A percentile compares a stretch with the other conserved stretches of the same genome.
phyloP scores from a whole-genome alignment of 164 flowering plant genomes.

The Stephania yunnanensis region DNA sequence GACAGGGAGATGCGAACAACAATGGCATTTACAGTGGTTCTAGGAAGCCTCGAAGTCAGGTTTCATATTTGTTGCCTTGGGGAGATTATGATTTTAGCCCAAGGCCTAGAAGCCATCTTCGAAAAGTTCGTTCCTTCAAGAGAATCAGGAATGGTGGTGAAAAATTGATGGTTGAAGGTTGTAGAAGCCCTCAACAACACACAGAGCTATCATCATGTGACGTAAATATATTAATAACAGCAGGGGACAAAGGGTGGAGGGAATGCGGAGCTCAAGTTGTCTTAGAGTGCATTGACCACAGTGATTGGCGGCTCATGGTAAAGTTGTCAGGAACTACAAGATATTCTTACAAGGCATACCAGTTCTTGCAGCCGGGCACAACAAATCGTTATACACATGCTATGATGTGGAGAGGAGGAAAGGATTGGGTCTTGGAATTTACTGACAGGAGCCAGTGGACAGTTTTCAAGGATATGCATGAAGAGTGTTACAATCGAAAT shows the following conservation, averaged over 20 bases:
- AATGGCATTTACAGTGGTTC: conserved; percentile 57
- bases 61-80: conserved; percentile 59
- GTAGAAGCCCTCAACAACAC: conserved; percentile 40
- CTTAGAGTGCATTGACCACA: conserved; percentile 63
- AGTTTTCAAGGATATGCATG: conserved; percentile 91
- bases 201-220: conserved; percentile 52
- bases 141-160: conserved; percentile 52
- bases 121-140: conserved; percentile 48
- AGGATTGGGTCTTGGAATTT: conserved; percentile 94
- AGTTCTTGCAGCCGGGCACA: conserved; percentile 81
- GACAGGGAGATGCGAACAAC: conserved; percentile 31
- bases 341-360: conserved; percentile 78
- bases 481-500: conserved; percentile 86
- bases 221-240: conserved; percentile 72
- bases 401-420: conserved; percentile 99
- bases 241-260: conserved; percentile 83
- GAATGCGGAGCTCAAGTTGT: conserved; percentile 67
- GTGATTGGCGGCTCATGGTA: conserved; percentile 82
- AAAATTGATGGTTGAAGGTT: conserved; percentile 39
- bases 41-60: conserved; percentile 76
- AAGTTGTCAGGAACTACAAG: conserved; percentile 58
- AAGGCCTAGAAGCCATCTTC: conserved; percentile 41
- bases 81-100: conserved; percentile 48
- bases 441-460: conserved; percentile 83
- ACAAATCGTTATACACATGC: conserved; percentile 91